A percentile compares a stretch with the other conserved stretches of the same genome.
Conservation (phyloP, 208 protist species). For the Novymonas esmeraldas region DNA sequence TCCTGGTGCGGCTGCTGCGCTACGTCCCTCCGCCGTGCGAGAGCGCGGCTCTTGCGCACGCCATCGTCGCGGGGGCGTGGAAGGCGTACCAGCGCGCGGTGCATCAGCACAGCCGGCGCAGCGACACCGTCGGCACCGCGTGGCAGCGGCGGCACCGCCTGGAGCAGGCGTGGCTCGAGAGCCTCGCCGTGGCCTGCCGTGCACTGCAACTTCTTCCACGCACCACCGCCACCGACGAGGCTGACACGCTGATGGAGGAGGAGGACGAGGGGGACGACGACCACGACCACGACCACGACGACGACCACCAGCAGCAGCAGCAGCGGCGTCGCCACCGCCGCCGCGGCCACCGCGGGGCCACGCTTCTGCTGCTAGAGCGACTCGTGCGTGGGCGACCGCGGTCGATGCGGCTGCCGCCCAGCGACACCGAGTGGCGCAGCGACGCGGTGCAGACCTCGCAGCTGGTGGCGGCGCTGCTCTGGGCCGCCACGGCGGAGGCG, state of each 20-base stretch:
- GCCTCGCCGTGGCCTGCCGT: conserved; percentile 14
- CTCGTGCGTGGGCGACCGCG: conserved; percentile 15
- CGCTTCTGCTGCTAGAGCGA: not conserved
- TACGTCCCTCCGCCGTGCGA: conserved; percentile 32
- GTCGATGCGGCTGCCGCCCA: not conserved
- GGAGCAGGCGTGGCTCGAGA: conserved; percentile 22
- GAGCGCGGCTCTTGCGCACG: conserved; percentile 28
- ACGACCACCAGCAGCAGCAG: too few relatives aligned
- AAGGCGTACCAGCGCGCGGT: conserved; percentile 23
- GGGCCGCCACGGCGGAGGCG: too few relatives aligned
- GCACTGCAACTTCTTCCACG: conserved; percentile 22
- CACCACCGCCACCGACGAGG: not conserved
- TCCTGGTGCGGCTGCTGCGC: conserved; percentile 36
- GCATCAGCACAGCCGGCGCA: conserved; percentile 1
- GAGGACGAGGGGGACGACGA: too few relatives aligned
- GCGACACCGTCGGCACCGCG: too few relatives aligned
- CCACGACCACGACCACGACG: too few relatives aligned
- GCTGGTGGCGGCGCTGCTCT: conserved; percentile 6
- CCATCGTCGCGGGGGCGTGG: conserved; percentile 30
- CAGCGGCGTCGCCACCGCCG: too few relatives aligned
- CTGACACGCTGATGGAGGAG: not conserved
- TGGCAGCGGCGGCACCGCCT: conserved; percentile 1
- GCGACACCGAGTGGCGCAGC: not conserved
- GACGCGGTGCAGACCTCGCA: conserved; percentile 4
- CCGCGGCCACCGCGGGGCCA: too few relatives aligned